These are phyloP conservation scores for Coniella lustricola DNA, from an alignment of 2,329 filamentous ascomycete genomes.

Conservation along the genomic window DNA sequence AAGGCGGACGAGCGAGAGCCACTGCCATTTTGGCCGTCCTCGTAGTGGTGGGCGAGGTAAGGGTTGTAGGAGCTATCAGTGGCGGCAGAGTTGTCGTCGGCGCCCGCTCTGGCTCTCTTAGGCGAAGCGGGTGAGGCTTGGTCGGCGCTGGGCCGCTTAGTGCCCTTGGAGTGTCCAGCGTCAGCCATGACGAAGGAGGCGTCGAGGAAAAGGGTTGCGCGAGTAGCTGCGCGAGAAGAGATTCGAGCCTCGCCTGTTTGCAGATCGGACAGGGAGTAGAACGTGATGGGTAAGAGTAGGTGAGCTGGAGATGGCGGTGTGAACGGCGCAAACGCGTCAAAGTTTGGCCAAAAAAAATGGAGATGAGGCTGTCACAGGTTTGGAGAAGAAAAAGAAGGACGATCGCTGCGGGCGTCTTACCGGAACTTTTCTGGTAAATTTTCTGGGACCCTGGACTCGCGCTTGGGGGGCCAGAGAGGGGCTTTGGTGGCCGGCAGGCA, in stretches of 20 bases:
- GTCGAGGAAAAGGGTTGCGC: not conserved
- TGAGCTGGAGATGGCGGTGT: not conserved
- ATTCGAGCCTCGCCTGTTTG: too few relatives aligned
- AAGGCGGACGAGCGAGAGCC: constrained; percentile 40
- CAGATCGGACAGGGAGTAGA: not conserved
- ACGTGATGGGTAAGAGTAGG: not conserved
- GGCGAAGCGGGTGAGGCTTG: constrained; percentile 29
- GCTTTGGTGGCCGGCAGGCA: not conserved
- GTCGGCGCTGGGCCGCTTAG: constrained; percentile 40
- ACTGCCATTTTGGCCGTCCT: constrained; percentile 29
- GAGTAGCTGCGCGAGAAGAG: not conserved
- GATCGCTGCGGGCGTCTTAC: not conserved
- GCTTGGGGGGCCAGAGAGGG: not conserved
- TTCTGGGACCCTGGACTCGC: constrained; percentile 6
- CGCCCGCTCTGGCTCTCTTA: constrained; percentile 23
- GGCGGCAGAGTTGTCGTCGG: constrained; percentile 8
- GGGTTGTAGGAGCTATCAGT: constrained; percentile 52
- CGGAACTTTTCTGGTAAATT: constrained; percentile 4
- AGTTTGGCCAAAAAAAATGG: too few relatives aligned
- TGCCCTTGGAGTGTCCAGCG: constrained; percentile 22
- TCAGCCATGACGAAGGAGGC: constrained; percentile 31
- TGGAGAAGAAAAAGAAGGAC: not conserved
- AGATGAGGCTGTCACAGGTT: too few relatives aligned
- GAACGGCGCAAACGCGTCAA: too few relatives aligned
- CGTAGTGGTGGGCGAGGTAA: constrained; percentile 86